phyloP scores from a whole-genome alignment of 2,329 filamentous ascomycete species.

The Epichloe glyceriae region DNA sequence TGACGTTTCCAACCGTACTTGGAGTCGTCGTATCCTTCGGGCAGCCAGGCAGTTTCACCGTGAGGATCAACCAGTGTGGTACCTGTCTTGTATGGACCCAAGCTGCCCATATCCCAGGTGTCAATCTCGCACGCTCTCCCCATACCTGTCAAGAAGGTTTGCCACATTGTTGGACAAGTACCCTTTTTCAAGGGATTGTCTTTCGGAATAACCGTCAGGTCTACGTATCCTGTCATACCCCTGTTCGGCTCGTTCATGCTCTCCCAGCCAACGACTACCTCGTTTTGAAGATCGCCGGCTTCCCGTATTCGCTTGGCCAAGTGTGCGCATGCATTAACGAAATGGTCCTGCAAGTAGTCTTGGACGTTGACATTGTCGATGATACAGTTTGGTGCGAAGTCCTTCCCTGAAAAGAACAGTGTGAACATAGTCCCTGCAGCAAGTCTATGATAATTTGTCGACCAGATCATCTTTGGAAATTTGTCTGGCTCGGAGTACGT shows the following conservation, averaged over 20 bases:
- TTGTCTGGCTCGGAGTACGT: slow-evolving; percentile 72
- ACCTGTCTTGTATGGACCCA: slow-evolving; percentile 86
- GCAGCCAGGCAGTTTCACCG: slow-evolving; percentile 74
- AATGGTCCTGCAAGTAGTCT: slow-evolving; percentile 84
- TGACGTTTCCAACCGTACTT: slow-evolving; percentile 86
- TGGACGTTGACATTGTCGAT: slow-evolving; percentile 94
- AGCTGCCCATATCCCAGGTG: slow-evolving; percentile 83
- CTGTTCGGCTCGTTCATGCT: slow-evolving; percentile 91
- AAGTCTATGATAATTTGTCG: slow-evolving; percentile 86
- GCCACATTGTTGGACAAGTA: slow-evolving; percentile 87
- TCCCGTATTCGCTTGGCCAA: slow-evolving; percentile 77
- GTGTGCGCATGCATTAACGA: slow-evolving; percentile 65
- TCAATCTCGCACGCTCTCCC: slow-evolving; percentile 82
- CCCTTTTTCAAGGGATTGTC: slow-evolving; percentile 89
- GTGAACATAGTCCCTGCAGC: slow-evolving; percentile 87
- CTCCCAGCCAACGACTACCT: slow-evolving; percentile 90
- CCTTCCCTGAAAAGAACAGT: slow-evolving; percentile 77
- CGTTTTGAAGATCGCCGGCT: slow-evolving; percentile 75
- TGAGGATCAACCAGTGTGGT: slow-evolving; percentile 74
- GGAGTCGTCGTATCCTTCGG: slow-evolving; percentile 69
- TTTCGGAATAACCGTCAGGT: slow-evolving; percentile 67
- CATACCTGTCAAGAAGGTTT: slow-evolving; percentile 82
- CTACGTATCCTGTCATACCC: slow-evolving; percentile 71
- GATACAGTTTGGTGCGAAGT: slow-evolving; percentile 92
- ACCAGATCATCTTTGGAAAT: slow-evolving; percentile 99